Percentiles rank a stretch among this genome's conserved stretches.
Evolutionary conservation across 2,329 filamentous ascomycete genomes (phyloP).

Genomic region (Colletotrichum plurivorum): DNA sequence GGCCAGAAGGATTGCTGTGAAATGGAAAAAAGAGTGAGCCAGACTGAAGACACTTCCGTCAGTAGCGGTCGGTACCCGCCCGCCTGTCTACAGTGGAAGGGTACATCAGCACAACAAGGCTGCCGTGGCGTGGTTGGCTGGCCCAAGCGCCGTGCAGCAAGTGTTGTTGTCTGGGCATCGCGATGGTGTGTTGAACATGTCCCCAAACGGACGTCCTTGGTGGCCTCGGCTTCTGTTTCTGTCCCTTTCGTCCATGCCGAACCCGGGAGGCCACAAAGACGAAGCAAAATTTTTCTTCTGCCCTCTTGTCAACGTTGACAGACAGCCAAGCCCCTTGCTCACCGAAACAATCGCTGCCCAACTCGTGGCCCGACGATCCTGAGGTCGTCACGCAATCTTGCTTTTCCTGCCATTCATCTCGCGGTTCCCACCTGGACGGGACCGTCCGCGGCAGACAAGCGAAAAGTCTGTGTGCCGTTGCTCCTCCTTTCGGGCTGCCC

Average conservation of each 20-base stretch:
- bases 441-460: constrained; percentile 22
- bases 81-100: not conserved
- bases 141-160: constrained; percentile 31
- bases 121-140: constrained; percentile 36
- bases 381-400: constrained; percentile 23
- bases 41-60: too few relatives aligned
- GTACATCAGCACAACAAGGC: constrained; percentile 8
- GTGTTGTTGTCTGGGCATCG: not conserved
- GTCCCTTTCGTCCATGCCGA: not conserved
- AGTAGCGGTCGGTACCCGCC: too few relatives aligned
- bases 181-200: not conserved
- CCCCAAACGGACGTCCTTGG: not conserved
- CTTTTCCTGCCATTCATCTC: constrained; percentile 23
- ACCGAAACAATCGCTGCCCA: constrained; percentile 35
- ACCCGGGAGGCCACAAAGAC: constrained; percentile 1
- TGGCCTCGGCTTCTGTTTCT: not conserved
- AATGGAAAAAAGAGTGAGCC: not conserved
- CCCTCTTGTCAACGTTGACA: not conserved
- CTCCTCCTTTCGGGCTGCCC: constrained; percentile 21
- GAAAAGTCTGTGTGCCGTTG: constrained; percentile 20
- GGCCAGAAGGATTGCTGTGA: constrained; percentile 18
- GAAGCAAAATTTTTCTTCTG: not conserved
- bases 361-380: constrained; percentile 30
- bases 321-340: constrained; percentile 25
- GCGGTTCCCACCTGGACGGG: constrained; percentile 21